Base-by-base conservation (phyloP, 176 grass and related monocot genomes). In the Paspalum vaginatum region DNA sequence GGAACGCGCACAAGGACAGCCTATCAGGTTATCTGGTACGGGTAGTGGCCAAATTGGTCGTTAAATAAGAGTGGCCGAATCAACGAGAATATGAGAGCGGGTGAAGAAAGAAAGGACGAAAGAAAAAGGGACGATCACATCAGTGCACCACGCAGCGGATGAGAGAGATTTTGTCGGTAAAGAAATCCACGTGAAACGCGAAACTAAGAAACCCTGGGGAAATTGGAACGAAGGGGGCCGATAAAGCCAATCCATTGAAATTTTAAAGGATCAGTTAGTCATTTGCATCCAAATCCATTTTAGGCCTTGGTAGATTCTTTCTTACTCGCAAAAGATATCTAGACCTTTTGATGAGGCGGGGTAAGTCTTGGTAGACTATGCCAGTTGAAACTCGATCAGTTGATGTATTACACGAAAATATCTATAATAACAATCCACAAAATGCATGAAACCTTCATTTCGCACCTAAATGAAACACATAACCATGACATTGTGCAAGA, bases 1-100 rank as follows among this genome's bases (percentile, higher is more conserved):
- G 37, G 47, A 26, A 17, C 8, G 14, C 21, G 5, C 9, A 41
- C 32, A 61, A 54, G 48, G 48, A 55, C 47, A 32, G 17, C 76
- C 76, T 79, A 79, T 67, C 77, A 43, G 48, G 63, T 67, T 67
- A 52, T 65, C 46, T 78, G 37, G 61, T 78, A 49, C 16, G 17
- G 16, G 54, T 61, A 76, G 56, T 76, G 74, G 74, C 41, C 56
- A 76, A 76, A 61, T 61, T 52, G 61, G 76, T 52, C 18, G 9
- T 21, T 40, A 39, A 37, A 65, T 51, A 50, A 51, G 46, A 24
- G 57, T 44, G 25, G 15, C 6, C 42, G 9, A 13, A 32, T 62
- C 2, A 15, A 39, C 40, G 38, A 9, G 48, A 41, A 37, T 32
- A 15, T n/a, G 4, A 42, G 14, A 17, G 50, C 4, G n/a, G 9